phyloP scores from a whole-genome alignment of 176 grass and related monocot species.

The Lolium rigidum region DNA sequence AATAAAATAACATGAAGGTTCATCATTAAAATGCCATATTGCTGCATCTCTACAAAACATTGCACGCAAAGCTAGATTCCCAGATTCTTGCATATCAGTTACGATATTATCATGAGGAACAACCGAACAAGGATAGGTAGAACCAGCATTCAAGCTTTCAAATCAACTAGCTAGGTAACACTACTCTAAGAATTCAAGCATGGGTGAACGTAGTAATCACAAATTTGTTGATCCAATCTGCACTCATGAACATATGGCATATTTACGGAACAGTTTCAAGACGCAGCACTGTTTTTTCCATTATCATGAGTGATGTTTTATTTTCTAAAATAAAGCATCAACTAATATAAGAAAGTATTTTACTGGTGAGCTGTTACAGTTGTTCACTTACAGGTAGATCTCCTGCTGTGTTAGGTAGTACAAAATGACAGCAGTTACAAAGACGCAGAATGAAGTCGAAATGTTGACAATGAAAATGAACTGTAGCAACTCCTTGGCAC shows the following conservation, averaged over 20 bases:
- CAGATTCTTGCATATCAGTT: background rate
- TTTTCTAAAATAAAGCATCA: background rate
- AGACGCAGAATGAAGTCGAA: conserved; percentile 76
- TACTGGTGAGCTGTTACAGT: background rate
- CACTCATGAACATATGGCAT: background rate
- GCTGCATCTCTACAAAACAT: conserved; percentile 19
- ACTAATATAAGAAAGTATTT: background rate
- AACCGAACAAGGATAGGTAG: background rate
- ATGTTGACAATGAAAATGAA: conserved; percentile 93
- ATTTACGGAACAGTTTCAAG: background rate
- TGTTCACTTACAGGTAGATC: conserved; percentile 86
- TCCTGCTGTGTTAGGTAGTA: conserved; percentile 84
- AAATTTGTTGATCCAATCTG: background rate
- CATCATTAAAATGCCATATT: conserved; percentile 7
- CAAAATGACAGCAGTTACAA: conserved; percentile 76
- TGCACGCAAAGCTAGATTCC: background rate
- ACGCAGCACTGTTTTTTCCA: background rate
- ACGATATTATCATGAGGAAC: background rate
- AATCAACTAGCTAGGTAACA: background rate
- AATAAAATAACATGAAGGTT: background rate
- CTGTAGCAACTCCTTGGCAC: conserved; percentile 84
- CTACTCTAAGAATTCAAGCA: conserved; percentile 11
- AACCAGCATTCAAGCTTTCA: conserved; percentile 17
- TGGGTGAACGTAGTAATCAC: background rate
- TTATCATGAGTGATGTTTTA: background rate